Base-by-base conservation (phyloP, 805 yeast species). In the Lachancea nothofagi region DNA sequence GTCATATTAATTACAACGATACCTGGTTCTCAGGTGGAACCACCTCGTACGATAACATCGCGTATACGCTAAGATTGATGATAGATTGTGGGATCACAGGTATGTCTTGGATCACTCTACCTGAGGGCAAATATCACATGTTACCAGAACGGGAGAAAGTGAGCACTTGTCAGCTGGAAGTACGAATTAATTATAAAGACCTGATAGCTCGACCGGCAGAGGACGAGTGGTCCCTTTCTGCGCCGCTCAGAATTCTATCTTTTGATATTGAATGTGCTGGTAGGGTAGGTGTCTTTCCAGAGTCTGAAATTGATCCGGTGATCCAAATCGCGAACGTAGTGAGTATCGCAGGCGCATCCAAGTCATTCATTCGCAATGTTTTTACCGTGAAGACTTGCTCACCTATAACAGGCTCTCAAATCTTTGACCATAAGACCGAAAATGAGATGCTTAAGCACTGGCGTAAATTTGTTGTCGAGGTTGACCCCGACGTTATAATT, bases 201-300 rank as follows among this genome's bases (percentile, higher is more conserved):
- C 60, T 93, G 37, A 59, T 85, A 0, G 72, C 95, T 1, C 97
- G 87, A 59, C 73, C 87, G 1, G 74, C 96, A 0, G 97, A 90
- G 57, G 97, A 96, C 4, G 88, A 89, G 45, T 94, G 94, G 89
- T 74, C 87, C 25, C 82, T 79, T 49, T 81, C 84, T 66, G 97
- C 98, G 1, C 98, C 98, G 0, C 70, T 93, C 44, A 80, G 99
- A 54, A 80, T 93, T 35, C 68, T 93, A 49, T 88, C 97, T 8
- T 90, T 93, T 61, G 99, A 93, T 71, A 93, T 93, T 45, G 99
- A 93, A 64, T 93, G 99, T 73, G 93, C 98, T 3, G 98, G 98
- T 32, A 77, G 99, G 63, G 83, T 86, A 48, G 98, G 98, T 39
- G 75, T 93, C 9, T 93, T 93, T 61, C 98, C 99, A 1, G 98